Percentiles rank a stretch among this genome's conserved stretches.
Conservation (phyloP, 805 yeast species). For the Metschnikowia borealis region DNA sequence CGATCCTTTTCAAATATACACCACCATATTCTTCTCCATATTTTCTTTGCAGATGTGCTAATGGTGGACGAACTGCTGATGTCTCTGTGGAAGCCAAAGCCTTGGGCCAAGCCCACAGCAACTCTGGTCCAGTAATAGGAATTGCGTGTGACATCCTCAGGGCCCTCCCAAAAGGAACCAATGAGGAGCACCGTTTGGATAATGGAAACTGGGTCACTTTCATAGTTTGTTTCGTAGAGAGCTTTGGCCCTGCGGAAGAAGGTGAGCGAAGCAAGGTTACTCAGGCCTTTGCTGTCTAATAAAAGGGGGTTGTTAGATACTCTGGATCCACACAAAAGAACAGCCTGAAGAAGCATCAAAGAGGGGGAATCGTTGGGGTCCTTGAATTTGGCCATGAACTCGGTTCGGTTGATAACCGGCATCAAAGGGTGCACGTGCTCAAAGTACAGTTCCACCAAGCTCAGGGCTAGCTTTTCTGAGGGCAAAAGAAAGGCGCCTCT, state of each 20-base stretch:
- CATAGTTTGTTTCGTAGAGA: conserved; percentile 64
- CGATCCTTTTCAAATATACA: conserved; percentile 67
- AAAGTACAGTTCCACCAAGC: conserved; percentile 59
- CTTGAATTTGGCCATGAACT: conserved; percentile 56
- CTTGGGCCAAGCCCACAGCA: conserved; percentile 69
- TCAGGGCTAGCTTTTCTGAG: conserved; percentile 51
- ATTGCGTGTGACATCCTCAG: conserved; percentile 63
- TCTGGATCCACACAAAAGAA: conserved; percentile 65
- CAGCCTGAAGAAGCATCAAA: conserved; percentile 61
- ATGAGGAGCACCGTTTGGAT: conserved; percentile 60
- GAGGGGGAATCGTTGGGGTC: conserved; percentile 59
- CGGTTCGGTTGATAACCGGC: conserved; percentile 62
- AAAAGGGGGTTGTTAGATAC: conserved; percentile 52
- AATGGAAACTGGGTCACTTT: conserved; percentile 57
- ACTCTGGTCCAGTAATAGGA: conserved; percentile 67
- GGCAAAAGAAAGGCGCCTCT: conserved; percentile 74
- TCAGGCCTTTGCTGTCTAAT: conserved; percentile 47
- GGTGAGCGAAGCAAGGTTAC: conserved; percentile 47
- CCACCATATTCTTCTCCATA: conserved; percentile 78
- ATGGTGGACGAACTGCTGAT: conserved; percentile 38
- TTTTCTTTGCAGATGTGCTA: conserved; percentile 38
- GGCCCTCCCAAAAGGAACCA: conserved; percentile 72
- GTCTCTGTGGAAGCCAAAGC: conserved; percentile 69
- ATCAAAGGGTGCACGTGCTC: conserved; percentile 60
- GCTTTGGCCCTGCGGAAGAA: conserved; percentile 73